These are phyloP conservation scores for Leonotis leonurus DNA, from an alignment of 257 asterid species.

Conservation along the genomic window DNA sequence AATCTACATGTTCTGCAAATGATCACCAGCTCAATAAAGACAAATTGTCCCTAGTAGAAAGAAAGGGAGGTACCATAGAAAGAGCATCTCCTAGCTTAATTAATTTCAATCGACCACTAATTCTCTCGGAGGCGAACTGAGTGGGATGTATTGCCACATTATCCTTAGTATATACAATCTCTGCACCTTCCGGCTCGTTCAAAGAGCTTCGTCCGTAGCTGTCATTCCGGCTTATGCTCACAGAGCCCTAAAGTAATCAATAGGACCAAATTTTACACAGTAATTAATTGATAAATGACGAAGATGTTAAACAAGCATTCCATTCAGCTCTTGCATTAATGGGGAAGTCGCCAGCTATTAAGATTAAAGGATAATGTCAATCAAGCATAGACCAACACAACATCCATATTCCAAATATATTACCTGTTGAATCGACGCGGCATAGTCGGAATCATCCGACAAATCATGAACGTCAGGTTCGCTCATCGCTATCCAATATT, in stretches of 20 bases:
- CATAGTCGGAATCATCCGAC: conserved; percentile 90
- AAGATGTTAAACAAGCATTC: background rate
- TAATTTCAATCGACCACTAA: conserved; percentile 93
- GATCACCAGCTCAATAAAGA: conserved; percentile 7
- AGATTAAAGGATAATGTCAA: background rate
- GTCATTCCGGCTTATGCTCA: conserved; percentile 36
- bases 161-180: conserved; percentile 74
- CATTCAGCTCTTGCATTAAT: conserved; percentile 2
- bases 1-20: conserved; percentile 1
- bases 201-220: conserved; percentile 45
- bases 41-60: background rate
- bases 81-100: conserved; percentile 71
- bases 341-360: too few species aligned
- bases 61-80: conserved; percentile 54
- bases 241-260: conserved; percentile 53
- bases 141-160: conserved; percentile 96
- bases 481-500: conserved; percentile 38
- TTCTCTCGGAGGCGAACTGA: conserved; percentile 89
- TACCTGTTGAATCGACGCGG: conserved; percentile 82
- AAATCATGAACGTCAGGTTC: conserved; percentile 72
- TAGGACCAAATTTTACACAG: background rate
- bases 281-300: background rate
- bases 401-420: background rate
- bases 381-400: conserved; percentile 1
- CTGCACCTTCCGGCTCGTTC: conserved; percentile 70